phyloP scores from a whole-genome alignment of 768 basidiomycete genomes.

The Crucibulum laeve region DNA sequence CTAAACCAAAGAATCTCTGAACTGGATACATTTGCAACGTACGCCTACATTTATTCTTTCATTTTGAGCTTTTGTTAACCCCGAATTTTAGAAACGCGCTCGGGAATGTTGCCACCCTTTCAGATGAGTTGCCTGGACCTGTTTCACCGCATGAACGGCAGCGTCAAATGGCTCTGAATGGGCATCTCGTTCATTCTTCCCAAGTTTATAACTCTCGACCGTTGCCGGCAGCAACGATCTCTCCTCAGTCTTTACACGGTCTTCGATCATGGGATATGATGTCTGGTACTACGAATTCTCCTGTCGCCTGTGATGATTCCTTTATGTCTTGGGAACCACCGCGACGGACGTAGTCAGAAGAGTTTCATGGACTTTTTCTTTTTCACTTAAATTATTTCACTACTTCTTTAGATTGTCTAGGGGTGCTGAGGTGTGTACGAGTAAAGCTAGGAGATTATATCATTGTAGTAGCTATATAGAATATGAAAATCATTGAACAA shows the following conservation, averaged over 20 bases:
- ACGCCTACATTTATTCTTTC: constrained; percentile 15
- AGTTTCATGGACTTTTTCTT: background rate
- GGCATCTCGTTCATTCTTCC: constrained; percentile 5
- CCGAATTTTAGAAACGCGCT: constrained; percentile 31
- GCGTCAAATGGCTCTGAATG: constrained; percentile 7
- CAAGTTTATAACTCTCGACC: constrained; percentile 10
- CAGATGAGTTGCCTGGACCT: constrained; percentile 15
- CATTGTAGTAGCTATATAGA: no score
- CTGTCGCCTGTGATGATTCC: constrained; percentile 44
- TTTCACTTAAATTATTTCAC: background rate
- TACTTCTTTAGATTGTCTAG: background rate
- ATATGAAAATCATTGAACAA: no score
- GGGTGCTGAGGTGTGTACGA: no score
- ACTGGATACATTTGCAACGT: constrained; percentile 52
- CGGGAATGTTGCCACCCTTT: constrained; percentile 28
- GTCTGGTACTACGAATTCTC: constrained; percentile 18
- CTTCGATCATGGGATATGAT: constrained; percentile 27
- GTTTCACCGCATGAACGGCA: constrained; percentile 11
- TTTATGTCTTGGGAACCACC: constrained; percentile 63
- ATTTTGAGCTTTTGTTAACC: constrained; percentile 8
- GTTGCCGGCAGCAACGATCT: constrained; percentile 6
- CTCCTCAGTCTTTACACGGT: constrained; percentile 14
- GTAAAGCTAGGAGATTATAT: no score
- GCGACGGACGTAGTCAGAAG: constrained; percentile 20
- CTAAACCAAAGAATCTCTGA: constrained; percentile 33